phyloP scores from a whole-genome alignment of 192 early-diverging fungal genomes.

The Linnemannia exigua region DNA sequence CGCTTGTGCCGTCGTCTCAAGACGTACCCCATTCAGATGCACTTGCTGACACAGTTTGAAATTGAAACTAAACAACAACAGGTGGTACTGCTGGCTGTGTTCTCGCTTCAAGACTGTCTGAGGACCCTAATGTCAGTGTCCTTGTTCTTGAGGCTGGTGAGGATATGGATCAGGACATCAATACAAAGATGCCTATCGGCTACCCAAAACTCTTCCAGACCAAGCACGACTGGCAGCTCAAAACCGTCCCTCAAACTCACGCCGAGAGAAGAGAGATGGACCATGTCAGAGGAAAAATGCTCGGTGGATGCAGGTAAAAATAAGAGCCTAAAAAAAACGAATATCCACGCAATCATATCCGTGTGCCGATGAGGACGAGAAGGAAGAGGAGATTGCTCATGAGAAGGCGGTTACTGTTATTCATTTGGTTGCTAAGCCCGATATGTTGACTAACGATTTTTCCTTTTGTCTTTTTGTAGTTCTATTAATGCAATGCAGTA shows the following conservation, averaged over 20 bases:
- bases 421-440: background rate
- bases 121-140: conserved; percentile 24
- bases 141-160: conserved; percentile 35
- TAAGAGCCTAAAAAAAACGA: background rate
- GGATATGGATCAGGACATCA: background rate
- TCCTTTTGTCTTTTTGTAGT: background rate
- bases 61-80: too few relatives aligned
- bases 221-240: conserved; percentile 21
- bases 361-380: background rate
- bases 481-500: conserved; percentile 19
- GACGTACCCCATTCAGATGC: too few relatives aligned
- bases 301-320: conserved; percentile 29
- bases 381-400: background rate
- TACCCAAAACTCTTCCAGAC: background rate
- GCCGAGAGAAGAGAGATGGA: conserved; percentile 18
- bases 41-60: too few relatives aligned
- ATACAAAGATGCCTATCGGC: conserved; percentile 8
- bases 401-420: background rate
- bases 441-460: background rate
- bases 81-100: conserved; percentile 39
- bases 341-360: background rate
- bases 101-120: conserved; percentile 21
- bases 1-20: too few relatives aligned
- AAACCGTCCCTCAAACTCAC: conserved; percentile 22
- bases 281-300: conserved; percentile 20